Conservation (phyloP, 208 protist species). For the Trypanosoma boissoni region DNA sequence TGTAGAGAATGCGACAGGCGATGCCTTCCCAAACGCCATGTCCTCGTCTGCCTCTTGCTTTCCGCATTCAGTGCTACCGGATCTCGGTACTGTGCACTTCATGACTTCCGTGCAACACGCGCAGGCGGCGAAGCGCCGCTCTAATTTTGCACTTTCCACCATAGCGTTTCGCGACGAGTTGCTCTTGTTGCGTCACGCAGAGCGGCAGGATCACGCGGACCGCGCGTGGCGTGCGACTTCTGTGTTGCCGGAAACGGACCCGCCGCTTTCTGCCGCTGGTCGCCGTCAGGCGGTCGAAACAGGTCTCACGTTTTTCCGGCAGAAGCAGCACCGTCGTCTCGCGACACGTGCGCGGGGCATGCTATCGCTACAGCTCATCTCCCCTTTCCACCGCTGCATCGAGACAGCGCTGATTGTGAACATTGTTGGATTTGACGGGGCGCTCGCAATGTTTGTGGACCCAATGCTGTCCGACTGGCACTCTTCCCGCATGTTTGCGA, state of each 20-base stretch:
- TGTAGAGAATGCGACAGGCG: no score
- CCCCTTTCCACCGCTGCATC: slow-evolving; percentile 81
- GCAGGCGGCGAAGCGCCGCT: slow-evolving; percentile 40
- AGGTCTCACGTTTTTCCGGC: slow-evolving; percentile 48
- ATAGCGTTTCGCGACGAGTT: slow-evolving; percentile 51
- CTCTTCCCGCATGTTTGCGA: slow-evolving; percentile 64
- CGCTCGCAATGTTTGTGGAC: slow-evolving; percentile 70
- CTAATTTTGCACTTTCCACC: slow-evolving; percentile 30
- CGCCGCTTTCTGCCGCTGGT: slow-evolving; percentile 71
- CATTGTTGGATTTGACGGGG: slow-evolving; percentile 70
- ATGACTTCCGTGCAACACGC: slow-evolving; percentile 61
- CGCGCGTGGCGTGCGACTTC: slow-evolving; percentile 55
- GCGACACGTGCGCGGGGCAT: slow-evolving; percentile 59
- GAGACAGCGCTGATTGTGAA: slow-evolving; percentile 79
- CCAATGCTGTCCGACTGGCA: slow-evolving; percentile 81
- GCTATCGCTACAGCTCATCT: slow-evolving; percentile 64
- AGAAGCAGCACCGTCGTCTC: slow-evolving; percentile 45
- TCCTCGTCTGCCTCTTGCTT: no score
- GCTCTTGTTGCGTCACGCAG: slow-evolving; percentile 71
- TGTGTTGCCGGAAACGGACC: slow-evolving; percentile 60
- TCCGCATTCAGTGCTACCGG: background rate
- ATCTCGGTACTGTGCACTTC: slow-evolving; percentile 32
- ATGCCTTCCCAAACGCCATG: no score
- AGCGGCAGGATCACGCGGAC: slow-evolving; percentile 80
- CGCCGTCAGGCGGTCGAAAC: slow-evolving; percentile 80